These are phyloP conservation scores for Nannochloropsis salina DNA, from an alignment of 108 stramenopile species.

Conservation along the genomic window DNA sequence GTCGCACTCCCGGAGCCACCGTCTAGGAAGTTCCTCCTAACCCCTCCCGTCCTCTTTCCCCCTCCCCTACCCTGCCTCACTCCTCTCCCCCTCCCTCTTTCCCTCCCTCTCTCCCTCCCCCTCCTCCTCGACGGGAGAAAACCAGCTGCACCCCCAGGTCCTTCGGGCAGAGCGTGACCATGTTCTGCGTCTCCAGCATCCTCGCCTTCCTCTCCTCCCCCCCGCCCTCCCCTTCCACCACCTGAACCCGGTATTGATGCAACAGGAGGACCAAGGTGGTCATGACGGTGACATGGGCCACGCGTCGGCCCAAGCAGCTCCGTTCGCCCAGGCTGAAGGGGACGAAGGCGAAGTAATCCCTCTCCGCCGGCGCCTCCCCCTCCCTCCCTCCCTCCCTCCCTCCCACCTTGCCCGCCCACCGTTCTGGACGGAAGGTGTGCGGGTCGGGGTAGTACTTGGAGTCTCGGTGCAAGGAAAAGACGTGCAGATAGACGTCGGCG, in stretches of 20 bases:
- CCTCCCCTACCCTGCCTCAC: background rate
- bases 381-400: constrained; percentile 9
- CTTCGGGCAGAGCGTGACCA: background rate
- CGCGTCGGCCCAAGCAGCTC: background rate
- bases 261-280: background rate
- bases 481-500: background rate
- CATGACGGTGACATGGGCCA: background rate
- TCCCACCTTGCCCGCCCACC: background rate
- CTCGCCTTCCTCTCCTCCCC: background rate
- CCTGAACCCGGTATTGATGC: background rate
- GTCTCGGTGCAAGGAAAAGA: background rate
- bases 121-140: background rate
- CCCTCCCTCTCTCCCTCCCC: background rate
- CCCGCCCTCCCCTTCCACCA: background rate
- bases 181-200: background rate
- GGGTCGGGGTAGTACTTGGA: background rate
- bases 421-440: background rate
- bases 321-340: background rate
- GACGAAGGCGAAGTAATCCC: background rate
- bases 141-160: background rate
- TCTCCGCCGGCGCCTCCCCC: background rate
- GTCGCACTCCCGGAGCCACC: too few relatives aligned
- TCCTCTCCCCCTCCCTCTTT: background rate
- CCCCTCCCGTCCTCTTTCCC: too few relatives aligned
- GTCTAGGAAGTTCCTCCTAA: too few relatives aligned